Percentiles rank a stretch among this genome's conserved stretches.
Evolutionary conservation across 345 rosid genomes (phyloP).

Genomic region (Rhizophora apiculata): DNA sequence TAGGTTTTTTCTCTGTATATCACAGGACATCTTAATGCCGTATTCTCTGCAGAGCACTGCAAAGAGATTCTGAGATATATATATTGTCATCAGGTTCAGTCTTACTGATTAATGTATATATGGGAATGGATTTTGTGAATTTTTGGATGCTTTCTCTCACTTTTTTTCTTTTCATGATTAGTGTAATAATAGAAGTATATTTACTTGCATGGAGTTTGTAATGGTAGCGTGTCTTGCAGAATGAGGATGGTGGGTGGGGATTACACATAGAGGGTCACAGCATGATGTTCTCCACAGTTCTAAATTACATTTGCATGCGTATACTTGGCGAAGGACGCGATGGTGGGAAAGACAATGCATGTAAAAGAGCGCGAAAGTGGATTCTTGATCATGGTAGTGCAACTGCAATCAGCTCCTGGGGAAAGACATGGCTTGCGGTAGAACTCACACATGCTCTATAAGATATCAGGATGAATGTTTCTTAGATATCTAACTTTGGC

Average conservation of each 20-base stretch:
- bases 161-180: too few species aligned
- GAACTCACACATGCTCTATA: too few species aligned
- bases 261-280: slow-evolving; percentile 26
- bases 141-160: too few species aligned
- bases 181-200: too few species aligned
- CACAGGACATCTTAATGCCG: slow-evolving; percentile 16
- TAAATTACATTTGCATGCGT: slow-evolving; percentile 26
- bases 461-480: too few species aligned
- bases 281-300: slow-evolving; percentile 26
- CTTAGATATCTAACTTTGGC: too few species aligned
- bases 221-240: not conserved
- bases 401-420: slow-evolving; percentile 27
- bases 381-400: slow-evolving; percentile 22
- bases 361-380: slow-evolving; percentile 24
- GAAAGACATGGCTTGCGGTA: slow-evolving; percentile 32
- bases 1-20: slow-evolving; percentile 21
- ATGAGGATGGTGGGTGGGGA: slow-evolving; percentile 32
- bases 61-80: slow-evolving; percentile 22
- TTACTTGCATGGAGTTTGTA: too few species aligned
- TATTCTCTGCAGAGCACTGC: slow-evolving; percentile 14
- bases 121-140: too few species aligned
- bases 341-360: slow-evolving; percentile 18
- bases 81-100: slow-evolving; percentile 16
- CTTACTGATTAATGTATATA: not conserved
- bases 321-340: slow-evolving; percentile 17